Conservation (phyloP, 2,329 filamentous ascomycete genomes). For the Hypoxylon sp. region DNA sequence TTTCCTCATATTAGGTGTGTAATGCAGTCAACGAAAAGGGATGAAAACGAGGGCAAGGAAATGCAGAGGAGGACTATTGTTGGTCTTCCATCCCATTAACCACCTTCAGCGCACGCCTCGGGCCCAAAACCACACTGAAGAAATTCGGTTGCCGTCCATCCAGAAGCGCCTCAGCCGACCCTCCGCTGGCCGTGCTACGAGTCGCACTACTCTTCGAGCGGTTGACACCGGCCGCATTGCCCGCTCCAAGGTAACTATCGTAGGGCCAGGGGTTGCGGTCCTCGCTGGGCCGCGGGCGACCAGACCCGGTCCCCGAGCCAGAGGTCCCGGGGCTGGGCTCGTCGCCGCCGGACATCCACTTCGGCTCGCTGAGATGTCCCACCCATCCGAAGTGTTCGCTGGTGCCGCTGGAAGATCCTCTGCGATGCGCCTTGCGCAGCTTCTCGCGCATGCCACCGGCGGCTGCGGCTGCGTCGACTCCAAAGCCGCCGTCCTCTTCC, state of each 20-base stretch:
- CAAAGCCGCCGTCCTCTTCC: conserved; percentile 13
- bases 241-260: conserved; percentile 40
- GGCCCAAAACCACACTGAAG: conserved; percentile 76
- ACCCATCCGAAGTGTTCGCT: conserved; percentile 50
- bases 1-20: conserved; percentile 1
- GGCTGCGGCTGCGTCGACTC: not conserved
- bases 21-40: not conserved
- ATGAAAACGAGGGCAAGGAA: not conserved
- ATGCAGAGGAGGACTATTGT: not conserved
- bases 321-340: conserved; percentile 47
- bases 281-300: conserved; percentile 45
- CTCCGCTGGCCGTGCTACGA: conserved; percentile 53
- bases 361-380: conserved; percentile 45
- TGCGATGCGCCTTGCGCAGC: conserved; percentile 44
- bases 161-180: conserved; percentile 54
- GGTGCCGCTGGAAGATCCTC: conserved; percentile 25
- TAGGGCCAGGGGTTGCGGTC: conserved; percentile 48
- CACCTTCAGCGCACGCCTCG: conserved; percentile 75
- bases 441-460: conserved; percentile 45
- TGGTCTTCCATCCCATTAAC: conserved; percentile 66
- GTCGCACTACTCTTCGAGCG: conserved; percentile 53
- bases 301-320: conserved; percentile 33
- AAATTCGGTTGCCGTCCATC: conserved; percentile 75
- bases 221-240: conserved; percentile 40
- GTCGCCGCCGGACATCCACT: conserved; percentile 27